phyloP scores from a whole-genome alignment of 306 rosid genomes.

The Styphnolobium japonicum region DNA sequence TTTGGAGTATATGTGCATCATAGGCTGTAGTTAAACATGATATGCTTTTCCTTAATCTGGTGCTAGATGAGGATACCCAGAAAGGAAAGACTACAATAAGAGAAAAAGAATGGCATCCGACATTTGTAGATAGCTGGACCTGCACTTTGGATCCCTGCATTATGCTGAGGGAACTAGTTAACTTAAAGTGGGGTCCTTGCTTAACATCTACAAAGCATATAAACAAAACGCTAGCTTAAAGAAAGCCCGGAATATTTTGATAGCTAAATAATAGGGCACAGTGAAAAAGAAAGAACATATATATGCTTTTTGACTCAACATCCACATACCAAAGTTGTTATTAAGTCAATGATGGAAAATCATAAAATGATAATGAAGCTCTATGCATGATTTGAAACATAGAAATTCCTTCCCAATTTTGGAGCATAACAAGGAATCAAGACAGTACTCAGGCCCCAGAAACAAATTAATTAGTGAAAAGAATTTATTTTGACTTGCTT shows the following conservation, averaged over 20 bases:
- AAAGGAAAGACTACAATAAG: neutral
- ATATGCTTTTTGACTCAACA: constrained; percentile 28
- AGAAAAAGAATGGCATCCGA: constrained; percentile 25
- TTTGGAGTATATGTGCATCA: no score
- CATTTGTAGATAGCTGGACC: constrained; percentile 36
- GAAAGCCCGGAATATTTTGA: constrained; percentile 37
- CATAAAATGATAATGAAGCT: neutral
- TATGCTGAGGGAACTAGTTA: constrained; percentile 48
- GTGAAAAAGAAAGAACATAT: constrained; percentile 23
- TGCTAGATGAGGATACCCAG: neutral
- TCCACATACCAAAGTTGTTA: neutral
- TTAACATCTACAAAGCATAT: constrained; percentile 39
- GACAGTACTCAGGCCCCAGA: neutral
- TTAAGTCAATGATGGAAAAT: constrained; percentile 22
- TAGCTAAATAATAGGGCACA: constrained; percentile 27
- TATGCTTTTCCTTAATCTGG: constrained; percentile 18
- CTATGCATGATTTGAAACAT: neutral
- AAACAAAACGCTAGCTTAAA: neutral
- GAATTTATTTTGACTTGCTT: constrained; percentile 39
- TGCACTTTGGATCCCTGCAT: constrained; percentile 30
- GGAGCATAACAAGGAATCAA: neutral
- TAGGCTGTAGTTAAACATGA: neutral
- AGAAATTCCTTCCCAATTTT: neutral
- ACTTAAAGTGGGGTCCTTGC: constrained; percentile 38
- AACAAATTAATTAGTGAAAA: neutral